Base-by-base conservation (phyloP, 2,329 filamentous ascomycete species). In the Cercospora zeina region DNA sequence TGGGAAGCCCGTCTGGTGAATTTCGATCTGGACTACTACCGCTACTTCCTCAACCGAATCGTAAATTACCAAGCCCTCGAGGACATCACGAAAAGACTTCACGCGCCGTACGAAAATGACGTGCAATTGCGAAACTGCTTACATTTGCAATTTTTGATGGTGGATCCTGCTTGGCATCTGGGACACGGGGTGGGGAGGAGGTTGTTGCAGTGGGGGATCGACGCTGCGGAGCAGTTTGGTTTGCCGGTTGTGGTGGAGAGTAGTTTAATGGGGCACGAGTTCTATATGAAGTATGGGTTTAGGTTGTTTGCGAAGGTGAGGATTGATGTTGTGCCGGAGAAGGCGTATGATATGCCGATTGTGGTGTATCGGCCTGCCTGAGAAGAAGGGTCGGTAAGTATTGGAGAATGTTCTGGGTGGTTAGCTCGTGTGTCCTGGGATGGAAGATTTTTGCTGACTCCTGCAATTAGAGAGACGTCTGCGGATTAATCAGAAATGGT, bases 251-350 rank as follows among this genome's bases (percentile, higher is more conserved):
- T 67, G 9, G 27, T 68, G 7, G 65, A 67, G 39, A 61, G 61
- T 34, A 67, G 63, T 42, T 49, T 67, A 5, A 51, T 61, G 16
- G 67, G 63, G 14, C 62, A 67, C n/a, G 59, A 58, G 3, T 67
- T 68, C 49, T 68, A 68, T 42, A n/a, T 67, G 16, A 67, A 63
- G 55, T 50, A 67, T 34, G 65, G 67, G 13, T 67, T 62, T 16
- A 58, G 54, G 11, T 37, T 67, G 30, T 45, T 67, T 13, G 59
- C 59, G 21, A 50, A 58, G 30, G 62, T 64, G 9, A 53, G 33
- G 16, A 62, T 68, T 21, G 65, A 67, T 54, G 37, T 63, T 21
- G 59, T 65, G 31, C 61, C 63, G 9, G 67, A 65, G 30, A 67
- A 65, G 50, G 63, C 65, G 16, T 68, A 67, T 49, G 63, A 68